Evolutionary conservation across 306 rosid genomes (phyloP), one percentile per base, ranked within the genome.

Genomic region (Casuarina equisetifolia): DNA sequence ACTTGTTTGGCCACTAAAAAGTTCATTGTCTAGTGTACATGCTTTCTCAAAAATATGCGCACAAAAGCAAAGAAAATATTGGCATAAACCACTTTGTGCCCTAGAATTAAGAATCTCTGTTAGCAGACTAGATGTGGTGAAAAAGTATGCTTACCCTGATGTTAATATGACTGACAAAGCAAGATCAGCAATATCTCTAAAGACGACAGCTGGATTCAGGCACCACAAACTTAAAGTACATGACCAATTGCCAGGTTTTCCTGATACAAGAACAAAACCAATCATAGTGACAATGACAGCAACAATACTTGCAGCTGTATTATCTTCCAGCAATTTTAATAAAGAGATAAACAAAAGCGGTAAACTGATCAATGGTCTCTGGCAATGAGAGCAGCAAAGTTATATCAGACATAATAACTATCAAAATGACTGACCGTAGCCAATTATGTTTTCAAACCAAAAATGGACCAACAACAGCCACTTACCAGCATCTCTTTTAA

Each of bases 141-240:
- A 36, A 55, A 36, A 32, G 48, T 17, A 43, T 40, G 69, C 93
- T 84, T 81, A 92, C 97, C 98, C 97, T 74, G 97, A 92, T 83
- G 97, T 92, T 86, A 94, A 87, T 74, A 94, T 88, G 76, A 94
- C 90, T 49, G 98, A 92, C 66, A 94, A 85, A 55, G 97, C 92
- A 83, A 94, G 92, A 75, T 88, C 79, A 72, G 93, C 89, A 74
- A 94, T 91, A 84, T 94, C 97, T 85, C 86, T 91, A 80, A 94
- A 94, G 85, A 92, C 98, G 78, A 90, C 97, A 61, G 91, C 89
- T 59, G 98, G 98, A 87, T 94, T 94, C 89, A 94, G 81, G 90
- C 98, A 94, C 98, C 98, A 94, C 85, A 94, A 86, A 83, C 97
- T 94, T 51, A 94, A 84, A 54, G 93, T 83, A 81, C 81, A 82